A percentile compares a stretch with the other conserved stretches of the same genome.
These are phyloP conservation scores for Starmerella geochares DNA, from an alignment of 805 yeast species.

Conservation along the genomic window DNA sequence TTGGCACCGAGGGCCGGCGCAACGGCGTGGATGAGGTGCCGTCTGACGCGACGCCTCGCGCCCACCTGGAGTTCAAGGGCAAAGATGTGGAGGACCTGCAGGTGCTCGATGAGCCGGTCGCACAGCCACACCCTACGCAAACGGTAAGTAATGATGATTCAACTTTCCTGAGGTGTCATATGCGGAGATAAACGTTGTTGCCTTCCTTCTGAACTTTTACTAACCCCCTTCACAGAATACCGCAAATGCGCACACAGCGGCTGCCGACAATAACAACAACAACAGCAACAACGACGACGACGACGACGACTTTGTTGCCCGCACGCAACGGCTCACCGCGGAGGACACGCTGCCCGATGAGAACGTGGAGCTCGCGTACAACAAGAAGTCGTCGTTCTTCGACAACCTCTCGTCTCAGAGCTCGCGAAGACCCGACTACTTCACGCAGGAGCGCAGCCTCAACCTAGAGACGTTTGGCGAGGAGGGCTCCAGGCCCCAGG, in stretches of 20 bases:
- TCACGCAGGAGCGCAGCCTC: conserved; percentile 64
- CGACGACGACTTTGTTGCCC: conserved; percentile 21
- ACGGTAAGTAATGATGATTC: conserved; percentile 28
- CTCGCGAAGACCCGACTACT: conserved; percentile 33
- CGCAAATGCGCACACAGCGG: background rate
- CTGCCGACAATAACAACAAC: conserved; percentile 6
- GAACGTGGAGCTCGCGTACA: conserved; percentile 40
- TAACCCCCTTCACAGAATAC: conserved; percentile 23
- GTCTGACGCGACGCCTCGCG: conserved; percentile 35
- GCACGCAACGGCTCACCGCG: conserved; percentile 16
- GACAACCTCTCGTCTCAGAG: conserved; percentile 67
- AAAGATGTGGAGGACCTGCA: conserved; percentile 82
- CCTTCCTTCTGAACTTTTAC: conserved; percentile 38
- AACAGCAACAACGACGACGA: conserved; percentile 13
- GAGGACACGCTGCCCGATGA: conserved; percentile 20
- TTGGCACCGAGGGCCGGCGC: conserved; percentile 87
- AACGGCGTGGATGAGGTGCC: conserved; percentile 52
- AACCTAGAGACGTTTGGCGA: conserved; percentile 82
- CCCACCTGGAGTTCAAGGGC: conserved; percentile 67
- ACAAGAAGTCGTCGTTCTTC: conserved; percentile 77
- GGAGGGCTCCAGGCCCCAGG: conserved; percentile 32
- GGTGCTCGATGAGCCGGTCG: conserved; percentile 47
- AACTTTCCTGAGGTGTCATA: conserved; percentile 25
- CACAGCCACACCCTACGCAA: conserved; percentile 7
- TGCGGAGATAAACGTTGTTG: conserved; percentile 32